A percentile compares a stretch with the other conserved stretches of the same genome.
Conservation (phyloP, 257 asterid species). For the Eucommia ulmoides region DNA sequence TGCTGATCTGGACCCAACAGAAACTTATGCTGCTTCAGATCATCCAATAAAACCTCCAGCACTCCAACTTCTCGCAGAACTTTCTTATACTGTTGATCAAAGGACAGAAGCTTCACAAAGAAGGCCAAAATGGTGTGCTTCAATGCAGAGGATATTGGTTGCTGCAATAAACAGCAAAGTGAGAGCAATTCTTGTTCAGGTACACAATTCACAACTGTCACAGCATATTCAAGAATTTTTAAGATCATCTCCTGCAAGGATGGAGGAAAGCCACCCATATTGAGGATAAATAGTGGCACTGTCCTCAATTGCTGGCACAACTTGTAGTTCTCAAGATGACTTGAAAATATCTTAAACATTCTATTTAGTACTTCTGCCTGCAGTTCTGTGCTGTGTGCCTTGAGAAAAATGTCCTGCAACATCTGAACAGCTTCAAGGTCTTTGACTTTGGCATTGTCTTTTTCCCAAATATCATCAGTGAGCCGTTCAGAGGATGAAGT, state of each 20-base stretch:
- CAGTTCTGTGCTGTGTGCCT: conserved; percentile 79
- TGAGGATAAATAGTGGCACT: conserved; percentile 91
- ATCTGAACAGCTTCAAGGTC: conserved; percentile 95
- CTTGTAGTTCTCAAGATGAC: conserved; percentile 90
- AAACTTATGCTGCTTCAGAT: conserved; percentile 82
- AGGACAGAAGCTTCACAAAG: conserved; percentile 88
- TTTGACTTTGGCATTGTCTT: conserved; percentile 75
- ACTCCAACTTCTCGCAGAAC: conserved; percentile 95
- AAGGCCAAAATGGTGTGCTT: conserved; percentile 78
- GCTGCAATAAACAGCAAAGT: conserved; percentile 92
- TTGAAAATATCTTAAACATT: conserved; percentile 88
- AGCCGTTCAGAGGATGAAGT: conserved; percentile 62
- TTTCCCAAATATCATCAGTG: conserved; percentile 76
- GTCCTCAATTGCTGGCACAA: conserved; percentile 91
- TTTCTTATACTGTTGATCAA: conserved; percentile 95
- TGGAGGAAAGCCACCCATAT: conserved; percentile 87
- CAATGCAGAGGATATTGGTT: conserved; percentile 65
- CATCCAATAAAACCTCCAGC: conserved; percentile 91
- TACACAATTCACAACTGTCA: conserved; percentile 84
- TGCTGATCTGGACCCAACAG: conserved; percentile 63
- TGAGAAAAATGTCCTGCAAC: conserved; percentile 90
- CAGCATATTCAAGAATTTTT: conserved; percentile 96
- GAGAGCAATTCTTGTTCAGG: conserved; percentile 99
- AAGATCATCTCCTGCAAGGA: conserved; percentile 82
- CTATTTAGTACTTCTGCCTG: conserved; percentile 89